A percentile compares a stretch with the other conserved stretches of the same genome.
phyloP scores from a whole-genome alignment of 768 basidiomycete species.

The Podaxis sp. region DNA sequence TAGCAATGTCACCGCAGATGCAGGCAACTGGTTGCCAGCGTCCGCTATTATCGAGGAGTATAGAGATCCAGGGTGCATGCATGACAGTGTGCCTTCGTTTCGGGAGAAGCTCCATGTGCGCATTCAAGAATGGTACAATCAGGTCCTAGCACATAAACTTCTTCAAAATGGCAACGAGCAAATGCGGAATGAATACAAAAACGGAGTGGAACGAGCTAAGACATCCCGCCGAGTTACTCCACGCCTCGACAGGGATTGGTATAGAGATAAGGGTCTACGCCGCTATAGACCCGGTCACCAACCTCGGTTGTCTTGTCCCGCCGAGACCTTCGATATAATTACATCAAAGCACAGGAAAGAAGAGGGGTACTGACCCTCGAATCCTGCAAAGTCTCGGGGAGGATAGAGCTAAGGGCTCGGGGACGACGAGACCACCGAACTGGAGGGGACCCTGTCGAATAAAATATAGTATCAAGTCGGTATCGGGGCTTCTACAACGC shows the following conservation, averaged over 20 bases:
- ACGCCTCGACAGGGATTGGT: background rate
- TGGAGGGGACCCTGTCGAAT: background rate
- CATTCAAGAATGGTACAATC: background rate
- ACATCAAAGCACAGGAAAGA: background rate
- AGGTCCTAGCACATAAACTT: background rate
- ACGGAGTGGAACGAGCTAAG: no score
- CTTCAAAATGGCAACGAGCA: no score
- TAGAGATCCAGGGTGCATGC: background rate
- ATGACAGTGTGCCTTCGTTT: background rate
- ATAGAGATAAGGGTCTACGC: background rate
- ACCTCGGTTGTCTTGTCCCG: background rate
- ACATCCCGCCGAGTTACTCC: no score
- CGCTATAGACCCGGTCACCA: background rate
- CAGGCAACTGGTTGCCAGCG: background rate
- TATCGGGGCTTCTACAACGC: background rate
- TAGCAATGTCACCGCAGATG: background rate
- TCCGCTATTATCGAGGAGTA: background rate
- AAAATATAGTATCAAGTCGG: background rate
- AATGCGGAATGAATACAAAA: no score
- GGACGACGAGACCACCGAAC: background rate
- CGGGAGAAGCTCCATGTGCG: background rate
- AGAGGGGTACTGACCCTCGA: background rate
- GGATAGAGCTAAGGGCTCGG: background rate
- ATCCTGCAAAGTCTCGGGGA: background rate
- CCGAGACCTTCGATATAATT: background rate